Conservation (phyloP, 2,329 filamentous ascomycete species). For the Achaetomium macrosporum region DNA sequence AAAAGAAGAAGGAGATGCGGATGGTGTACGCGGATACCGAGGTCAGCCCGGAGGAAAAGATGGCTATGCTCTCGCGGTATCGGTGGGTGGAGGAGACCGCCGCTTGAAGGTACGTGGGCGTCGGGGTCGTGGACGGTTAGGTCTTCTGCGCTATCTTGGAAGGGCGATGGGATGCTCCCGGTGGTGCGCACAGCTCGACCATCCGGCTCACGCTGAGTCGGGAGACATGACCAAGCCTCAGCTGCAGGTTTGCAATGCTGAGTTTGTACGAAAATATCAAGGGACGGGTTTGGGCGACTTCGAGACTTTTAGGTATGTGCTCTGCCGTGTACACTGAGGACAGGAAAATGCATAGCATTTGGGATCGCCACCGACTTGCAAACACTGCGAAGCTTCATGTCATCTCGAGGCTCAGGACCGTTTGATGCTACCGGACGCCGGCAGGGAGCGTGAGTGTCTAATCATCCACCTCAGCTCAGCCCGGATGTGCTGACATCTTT, state of each 20-base stretch:
- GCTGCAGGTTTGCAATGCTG: background rate
- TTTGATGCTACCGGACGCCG: too few relatives aligned
- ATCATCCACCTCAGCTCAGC: too few relatives aligned
- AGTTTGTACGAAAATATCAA: conserved; percentile 8
- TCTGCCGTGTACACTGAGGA: conserved; percentile 14
- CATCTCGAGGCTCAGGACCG: too few relatives aligned
- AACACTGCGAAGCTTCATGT: too few relatives aligned
- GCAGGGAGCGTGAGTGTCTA: too few relatives aligned
- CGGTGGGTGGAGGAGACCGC: conserved; percentile 32
- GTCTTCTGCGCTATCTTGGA: background rate
- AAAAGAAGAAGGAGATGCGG: conserved; percentile 50
- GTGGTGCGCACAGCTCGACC: too few relatives aligned
- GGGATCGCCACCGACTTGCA: background rate
- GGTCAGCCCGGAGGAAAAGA: conserved; percentile 81
- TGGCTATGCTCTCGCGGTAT: conserved; percentile 74
- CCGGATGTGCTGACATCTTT: too few relatives aligned
- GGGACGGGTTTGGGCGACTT: background rate
- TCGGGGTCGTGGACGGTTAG: background rate
- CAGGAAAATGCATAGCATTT: conserved; percentile 12
- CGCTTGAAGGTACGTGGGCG: conserved; percentile 7
- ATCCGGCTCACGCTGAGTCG: background rate
- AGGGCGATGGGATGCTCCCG: too few relatives aligned
- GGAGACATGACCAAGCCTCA: background rate
- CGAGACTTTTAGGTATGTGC: conserved; percentile 15
- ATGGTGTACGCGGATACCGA: conserved; percentile 80